These are phyloP conservation scores for Hibiscus tridactylites DNA, from an alignment of 345 rosid genomes.

Conservation along the genomic window DNA sequence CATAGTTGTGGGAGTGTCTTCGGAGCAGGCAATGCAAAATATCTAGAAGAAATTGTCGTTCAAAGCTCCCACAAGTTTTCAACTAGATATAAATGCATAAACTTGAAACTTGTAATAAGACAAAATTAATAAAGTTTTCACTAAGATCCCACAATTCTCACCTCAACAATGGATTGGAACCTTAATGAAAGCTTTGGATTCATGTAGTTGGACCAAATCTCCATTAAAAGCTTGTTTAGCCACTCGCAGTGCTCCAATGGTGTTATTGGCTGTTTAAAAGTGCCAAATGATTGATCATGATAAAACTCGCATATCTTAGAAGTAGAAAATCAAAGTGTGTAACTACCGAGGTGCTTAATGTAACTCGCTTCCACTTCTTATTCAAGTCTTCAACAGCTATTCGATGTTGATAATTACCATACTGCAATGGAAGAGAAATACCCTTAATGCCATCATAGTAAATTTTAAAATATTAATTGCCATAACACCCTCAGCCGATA, in stretches of 20 bases:
- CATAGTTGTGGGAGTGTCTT: background rate
- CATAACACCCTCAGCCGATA: background rate
- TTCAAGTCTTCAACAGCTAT: constrained; percentile 72
- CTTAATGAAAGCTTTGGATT: constrained; percentile 61
- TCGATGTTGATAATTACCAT: constrained; percentile 58
- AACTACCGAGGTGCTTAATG: constrained; percentile 50
- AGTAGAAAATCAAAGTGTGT: constrained; percentile 2
- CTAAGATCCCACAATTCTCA: constrained; percentile 19
- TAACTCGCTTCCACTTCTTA: constrained; percentile 67
- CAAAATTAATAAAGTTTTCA: background rate
- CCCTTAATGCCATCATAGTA: background rate
- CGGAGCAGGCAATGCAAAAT: background rate
- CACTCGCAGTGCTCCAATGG: constrained; percentile 95
- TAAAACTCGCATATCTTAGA: constrained; percentile 2
- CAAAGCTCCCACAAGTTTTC: background rate
- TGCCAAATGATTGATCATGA: background rate
- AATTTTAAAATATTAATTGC: background rate
- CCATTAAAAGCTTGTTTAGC: constrained; percentile 79
- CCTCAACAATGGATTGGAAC: constrained; percentile 79
- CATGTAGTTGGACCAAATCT: constrained; percentile 67
- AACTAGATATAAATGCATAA: background rate
- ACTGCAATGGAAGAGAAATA: constrained; percentile 32
- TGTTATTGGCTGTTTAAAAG: constrained; percentile 54
- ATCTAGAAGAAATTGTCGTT: background rate
- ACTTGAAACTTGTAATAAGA: background rate